Conservation (phyloP, 2,329 filamentous ascomycete species). For the Aspergillus persii region DNA sequence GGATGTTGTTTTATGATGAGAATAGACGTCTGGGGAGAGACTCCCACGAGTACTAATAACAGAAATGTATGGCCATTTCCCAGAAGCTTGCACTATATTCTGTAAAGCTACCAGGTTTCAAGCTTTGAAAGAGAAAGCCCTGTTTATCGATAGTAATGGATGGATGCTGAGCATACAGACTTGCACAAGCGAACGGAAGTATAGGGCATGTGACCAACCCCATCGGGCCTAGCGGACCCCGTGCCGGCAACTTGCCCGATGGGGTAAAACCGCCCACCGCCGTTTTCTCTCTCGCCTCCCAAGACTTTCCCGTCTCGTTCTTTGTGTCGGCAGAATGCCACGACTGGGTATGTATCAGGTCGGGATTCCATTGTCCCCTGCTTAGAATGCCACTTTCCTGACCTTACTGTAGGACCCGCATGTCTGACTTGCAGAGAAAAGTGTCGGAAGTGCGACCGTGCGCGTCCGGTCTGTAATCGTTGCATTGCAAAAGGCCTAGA, state of each 20-base stretch:
- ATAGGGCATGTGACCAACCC: too few relatives aligned
- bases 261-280: background rate
- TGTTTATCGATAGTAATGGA: too few relatives aligned
- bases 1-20: too few relatives aligned
- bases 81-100: too few relatives aligned
- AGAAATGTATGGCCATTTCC: too few relatives aligned
- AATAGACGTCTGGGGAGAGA: too few relatives aligned
- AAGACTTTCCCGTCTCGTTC: background rate
- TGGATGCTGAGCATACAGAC: too few relatives aligned
- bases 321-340: slow-evolving; percentile 5
- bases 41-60: too few relatives aligned
- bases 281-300: background rate
- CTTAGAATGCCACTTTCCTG: background rate
- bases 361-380: background rate
- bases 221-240: background rate
- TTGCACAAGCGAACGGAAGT: too few relatives aligned
- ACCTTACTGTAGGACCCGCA: slow-evolving; percentile 23
- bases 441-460: slow-evolving; percentile 32
- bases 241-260: background rate
- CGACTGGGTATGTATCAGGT: slow-evolving; percentile 7
- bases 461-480: slow-evolving; percentile 28
- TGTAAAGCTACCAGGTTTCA: too few relatives aligned
- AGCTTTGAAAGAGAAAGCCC: too few relatives aligned
- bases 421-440: slow-evolving; percentile 35
- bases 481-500: slow-evolving; percentile 31